phyloP scores from a whole-genome alignment of 1,284 basidiomycete species.

The Austropuccinia psidii region DNA sequence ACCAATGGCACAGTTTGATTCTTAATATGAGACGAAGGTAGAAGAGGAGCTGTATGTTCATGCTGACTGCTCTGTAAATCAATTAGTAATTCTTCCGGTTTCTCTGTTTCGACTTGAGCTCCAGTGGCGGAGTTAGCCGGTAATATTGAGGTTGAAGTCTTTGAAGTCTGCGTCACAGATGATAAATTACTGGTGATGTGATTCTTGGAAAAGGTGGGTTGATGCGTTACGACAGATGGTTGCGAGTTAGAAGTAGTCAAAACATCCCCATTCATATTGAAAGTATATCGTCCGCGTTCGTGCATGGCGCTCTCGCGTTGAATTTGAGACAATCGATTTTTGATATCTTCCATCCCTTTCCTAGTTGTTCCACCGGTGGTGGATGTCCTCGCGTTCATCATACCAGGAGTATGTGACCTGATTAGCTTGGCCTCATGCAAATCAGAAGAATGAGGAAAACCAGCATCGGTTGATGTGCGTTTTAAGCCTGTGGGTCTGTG shows the following conservation, averaged over 20 bases:
- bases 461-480: constrained; percentile 33
- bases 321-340: constrained; percentile 25
- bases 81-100: not conserved
- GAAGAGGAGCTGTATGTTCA: constrained; percentile 2
- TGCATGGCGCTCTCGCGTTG: constrained; percentile 35
- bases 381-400: not conserved
- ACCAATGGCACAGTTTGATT: not conserved
- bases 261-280: not conserved
- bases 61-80: not conserved
- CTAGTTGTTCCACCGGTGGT: not conserved
- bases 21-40: not conserved
- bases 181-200: not conserved
- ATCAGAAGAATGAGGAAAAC: constrained; percentile 27
- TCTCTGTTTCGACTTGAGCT: constrained; percentile 3
- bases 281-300: constrained; percentile 14
- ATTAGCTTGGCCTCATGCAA: constrained; percentile 31
- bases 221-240: constrained; percentile 17
- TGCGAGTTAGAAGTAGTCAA: not conserved
- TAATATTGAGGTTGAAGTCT: constrained; percentile 2
- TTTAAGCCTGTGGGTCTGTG: constrained; percentile 16
- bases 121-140: not conserved
- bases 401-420: constrained; percentile 23
- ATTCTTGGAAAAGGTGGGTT: not conserved
- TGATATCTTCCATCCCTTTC: constrained; percentile 30
- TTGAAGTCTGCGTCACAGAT: not conserved